A percentile compares a stretch with the other conserved stretches of the same genome.
Evolutionary conservation across 306 rosid genomes (phyloP).

Genomic region (Vicia faba): DNA sequence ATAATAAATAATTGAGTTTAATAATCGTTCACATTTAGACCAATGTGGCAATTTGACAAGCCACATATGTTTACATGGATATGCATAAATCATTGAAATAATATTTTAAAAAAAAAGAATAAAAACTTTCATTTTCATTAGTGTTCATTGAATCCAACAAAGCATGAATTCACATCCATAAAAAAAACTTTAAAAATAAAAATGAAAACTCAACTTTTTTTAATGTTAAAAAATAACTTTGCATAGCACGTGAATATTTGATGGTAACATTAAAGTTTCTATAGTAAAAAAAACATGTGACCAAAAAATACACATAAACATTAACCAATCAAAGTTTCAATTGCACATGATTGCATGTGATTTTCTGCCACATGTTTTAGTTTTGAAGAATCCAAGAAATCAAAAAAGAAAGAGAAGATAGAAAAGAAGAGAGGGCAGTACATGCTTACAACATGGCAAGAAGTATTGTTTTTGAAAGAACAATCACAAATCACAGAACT

Average conservation of each 20-base stretch:
- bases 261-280: constrained; percentile 30
- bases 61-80: constrained; percentile 1
- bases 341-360: constrained; percentile 44
- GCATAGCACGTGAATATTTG: constrained; percentile 20
- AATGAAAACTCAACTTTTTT: not conserved
- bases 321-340: not conserved
- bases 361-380: not conserved
- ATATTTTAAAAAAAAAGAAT: not conserved
- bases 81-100: constrained; percentile 5
- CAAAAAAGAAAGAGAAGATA: not conserved
- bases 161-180: not conserved
- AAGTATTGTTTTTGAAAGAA: constrained; percentile 56
- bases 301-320: constrained; percentile 6
- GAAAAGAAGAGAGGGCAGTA: constrained; percentile 23
- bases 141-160: not conserved
- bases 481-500: constrained; percentile 66
- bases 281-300: constrained; percentile 17
- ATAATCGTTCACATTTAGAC: constrained; percentile 29
- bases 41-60: constrained; percentile 8
- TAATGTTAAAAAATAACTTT: not conserved
- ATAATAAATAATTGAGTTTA: constrained; percentile 16
- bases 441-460: constrained; percentile 87
- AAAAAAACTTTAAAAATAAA: not conserved
- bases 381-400: not conserved
- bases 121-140: not conserved